These are phyloP conservation scores for Pythium monospermum DNA, from an alignment of 352 stramenopile species.

Conservation along the genomic window DNA sequence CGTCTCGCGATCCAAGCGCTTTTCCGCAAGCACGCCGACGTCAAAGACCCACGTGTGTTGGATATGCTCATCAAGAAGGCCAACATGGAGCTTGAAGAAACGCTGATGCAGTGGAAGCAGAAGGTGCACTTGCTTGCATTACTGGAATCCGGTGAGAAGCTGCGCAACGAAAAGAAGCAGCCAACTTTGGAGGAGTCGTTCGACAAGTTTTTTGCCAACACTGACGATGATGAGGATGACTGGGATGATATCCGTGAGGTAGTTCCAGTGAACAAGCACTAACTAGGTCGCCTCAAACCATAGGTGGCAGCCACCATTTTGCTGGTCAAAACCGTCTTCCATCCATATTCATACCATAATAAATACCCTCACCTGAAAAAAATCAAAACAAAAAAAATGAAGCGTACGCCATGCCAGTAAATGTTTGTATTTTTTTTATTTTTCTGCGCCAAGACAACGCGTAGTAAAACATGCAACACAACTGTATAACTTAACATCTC, in stretches of 20 bases:
- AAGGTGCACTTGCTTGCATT: constrained; percentile 92
- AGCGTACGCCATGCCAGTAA: background rate
- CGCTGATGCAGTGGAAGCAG: constrained; percentile 97
- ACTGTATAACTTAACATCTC: constrained; percentile 26
- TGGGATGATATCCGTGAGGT: constrained; percentile 45
- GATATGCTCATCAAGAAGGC: constrained; percentile 97
- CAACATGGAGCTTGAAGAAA: constrained; percentile 98
- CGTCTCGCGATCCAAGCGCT: constrained; percentile 87
- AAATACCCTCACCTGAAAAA: background rate
- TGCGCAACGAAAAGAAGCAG: constrained; percentile 42
- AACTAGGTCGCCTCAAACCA: too few species aligned
- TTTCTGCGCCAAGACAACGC: too few species aligned
- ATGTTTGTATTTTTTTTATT: background rate
- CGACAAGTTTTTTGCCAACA: constrained; percentile 76
- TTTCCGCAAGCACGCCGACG: constrained; percentile 93
- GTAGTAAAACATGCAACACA: constrained; percentile 1
- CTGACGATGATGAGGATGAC: constrained; percentile 70
- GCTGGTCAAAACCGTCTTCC: too few species aligned
- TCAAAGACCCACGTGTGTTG: constrained; percentile 93
- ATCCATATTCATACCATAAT: too few species aligned
- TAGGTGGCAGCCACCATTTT: too few species aligned
- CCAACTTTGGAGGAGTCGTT: constrained; percentile 57
- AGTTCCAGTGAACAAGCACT: constrained; percentile 26
- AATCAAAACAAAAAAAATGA: background rate
- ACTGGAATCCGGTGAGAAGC: constrained; percentile 55